Conservation (phyloP, 495 filamentous ascomycete species). For the Antarctomyces pellizariae region DNA sequence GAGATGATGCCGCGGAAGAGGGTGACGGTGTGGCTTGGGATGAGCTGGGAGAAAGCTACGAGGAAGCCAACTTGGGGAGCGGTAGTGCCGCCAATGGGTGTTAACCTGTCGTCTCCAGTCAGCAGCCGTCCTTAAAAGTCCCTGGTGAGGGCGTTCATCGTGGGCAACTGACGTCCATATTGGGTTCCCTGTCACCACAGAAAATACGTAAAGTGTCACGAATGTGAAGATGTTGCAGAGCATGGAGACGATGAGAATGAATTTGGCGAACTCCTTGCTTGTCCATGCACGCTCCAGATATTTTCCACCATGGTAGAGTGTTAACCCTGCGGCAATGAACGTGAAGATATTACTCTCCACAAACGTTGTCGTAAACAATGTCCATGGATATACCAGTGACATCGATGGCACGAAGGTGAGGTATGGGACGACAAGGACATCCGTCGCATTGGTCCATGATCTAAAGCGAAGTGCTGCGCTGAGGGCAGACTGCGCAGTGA, state of each 20-base stretch:
- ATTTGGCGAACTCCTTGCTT: constrained; percentile 78
- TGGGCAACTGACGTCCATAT: constrained; percentile 37
- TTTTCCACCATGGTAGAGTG: constrained; percentile 78
- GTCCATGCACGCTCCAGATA: constrained; percentile 95
- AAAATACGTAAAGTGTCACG: constrained; percentile 45
- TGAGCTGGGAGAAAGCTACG: constrained; percentile 93
- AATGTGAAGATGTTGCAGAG: constrained; percentile 63
- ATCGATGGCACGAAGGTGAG: constrained; percentile 65
- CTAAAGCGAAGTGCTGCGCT: constrained; percentile 57
- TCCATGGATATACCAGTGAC: constrained; percentile 80
- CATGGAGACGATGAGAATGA: constrained; percentile 51
- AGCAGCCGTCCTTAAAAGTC: constrained; percentile 1
- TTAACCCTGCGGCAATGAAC: constrained; percentile 50
- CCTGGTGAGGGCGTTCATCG: too few relatives aligned
- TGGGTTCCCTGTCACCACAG: constrained; percentile 41
- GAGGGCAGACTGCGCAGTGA: constrained; percentile 54
- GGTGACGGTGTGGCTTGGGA: constrained; percentile 93
- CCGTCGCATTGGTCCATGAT: constrained; percentile 23
- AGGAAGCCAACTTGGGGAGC: constrained; percentile 84
- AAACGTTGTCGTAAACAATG: constrained; percentile 62
- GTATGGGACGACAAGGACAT: constrained; percentile 50
- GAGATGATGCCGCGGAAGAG: constrained; percentile 72
- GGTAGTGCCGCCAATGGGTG: constrained; percentile 67
- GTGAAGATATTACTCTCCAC: constrained; percentile 90
- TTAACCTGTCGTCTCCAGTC: constrained; percentile 24